Percentiles rank a stretch among this genome's conserved stretches.
These are phyloP conservation scores for Solanum chacoense DNA, from an alignment of 305 asterid genomes.

Conservation along the genomic window DNA sequence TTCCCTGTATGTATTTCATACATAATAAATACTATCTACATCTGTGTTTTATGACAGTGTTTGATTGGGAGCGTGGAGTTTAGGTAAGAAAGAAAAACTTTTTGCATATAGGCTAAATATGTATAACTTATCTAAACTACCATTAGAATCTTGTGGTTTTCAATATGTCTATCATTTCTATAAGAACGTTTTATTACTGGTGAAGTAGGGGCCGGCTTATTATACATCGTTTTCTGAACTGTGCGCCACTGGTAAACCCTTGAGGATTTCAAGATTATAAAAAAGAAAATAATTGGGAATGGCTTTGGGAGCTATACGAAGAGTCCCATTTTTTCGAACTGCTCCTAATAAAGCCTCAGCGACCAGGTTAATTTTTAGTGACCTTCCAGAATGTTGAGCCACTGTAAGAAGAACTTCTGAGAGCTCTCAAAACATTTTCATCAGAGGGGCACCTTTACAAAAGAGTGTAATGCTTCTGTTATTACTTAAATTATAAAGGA, in stretches of 20 bases:
- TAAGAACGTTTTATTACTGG: background rate
- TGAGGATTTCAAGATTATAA: background rate
- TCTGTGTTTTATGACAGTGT: background rate
- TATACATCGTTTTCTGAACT: background rate
- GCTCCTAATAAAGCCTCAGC: background rate
- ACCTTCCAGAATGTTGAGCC: background rate
- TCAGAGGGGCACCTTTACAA: background rate
- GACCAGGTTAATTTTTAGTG: background rate
- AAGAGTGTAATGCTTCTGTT: background rate
- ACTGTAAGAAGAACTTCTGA: background rate
- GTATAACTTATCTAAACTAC: background rate
- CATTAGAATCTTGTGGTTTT: background rate
- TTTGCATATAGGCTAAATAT: background rate
- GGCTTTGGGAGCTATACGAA: background rate
- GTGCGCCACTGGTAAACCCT: background rate
- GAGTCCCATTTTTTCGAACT: background rate
- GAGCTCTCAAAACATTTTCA: background rate
- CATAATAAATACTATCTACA: background rate
- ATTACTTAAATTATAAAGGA: background rate
- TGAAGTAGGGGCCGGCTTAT: background rate
- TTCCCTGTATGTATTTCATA: background rate
- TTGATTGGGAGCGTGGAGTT: background rate
- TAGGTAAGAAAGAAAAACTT: background rate
- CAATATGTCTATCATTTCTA: background rate
- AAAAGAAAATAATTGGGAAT: background rate